Evolutionary conservation across 192 early-diverging fungal genomes (phyloP).

Genomic region (Endogone sp.): DNA sequence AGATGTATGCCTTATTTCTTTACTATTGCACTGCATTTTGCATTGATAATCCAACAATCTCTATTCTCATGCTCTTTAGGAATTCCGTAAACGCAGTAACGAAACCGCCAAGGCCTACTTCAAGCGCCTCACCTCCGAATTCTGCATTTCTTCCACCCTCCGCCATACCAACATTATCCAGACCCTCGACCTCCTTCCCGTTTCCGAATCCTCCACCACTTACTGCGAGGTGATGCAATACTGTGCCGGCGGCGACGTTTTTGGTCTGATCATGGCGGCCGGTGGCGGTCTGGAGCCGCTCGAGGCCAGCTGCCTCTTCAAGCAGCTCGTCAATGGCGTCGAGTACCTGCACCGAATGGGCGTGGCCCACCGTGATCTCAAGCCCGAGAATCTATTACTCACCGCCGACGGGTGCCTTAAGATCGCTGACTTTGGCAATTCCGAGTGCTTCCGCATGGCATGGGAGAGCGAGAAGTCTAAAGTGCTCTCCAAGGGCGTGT

Average conservation of each 20-base stretch:
- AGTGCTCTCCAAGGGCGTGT: constrained; percentile 55
- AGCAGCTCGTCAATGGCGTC: constrained; percentile 74
- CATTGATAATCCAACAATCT: constrained; percentile 6
- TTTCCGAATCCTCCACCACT: constrained; percentile 54
- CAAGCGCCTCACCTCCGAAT: constrained; percentile 61
- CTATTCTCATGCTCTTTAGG: constrained; percentile 54
- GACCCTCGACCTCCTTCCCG: constrained; percentile 70
- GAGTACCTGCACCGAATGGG: constrained; percentile 76
- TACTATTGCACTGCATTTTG: constrained; percentile 10
- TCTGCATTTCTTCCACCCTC: constrained; percentile 77
- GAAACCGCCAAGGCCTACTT: constrained; percentile 50
- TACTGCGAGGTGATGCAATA: constrained; percentile 82
- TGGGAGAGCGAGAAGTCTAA: constrained; percentile 46
- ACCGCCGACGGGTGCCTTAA: constrained; percentile 63
- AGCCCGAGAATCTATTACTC: constrained; percentile 83
- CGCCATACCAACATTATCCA: constrained; percentile 75
- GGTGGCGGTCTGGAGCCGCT: constrained; percentile 42
- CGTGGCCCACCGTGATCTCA: constrained; percentile 79
- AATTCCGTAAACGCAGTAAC: constrained; percentile 72
- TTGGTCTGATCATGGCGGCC: constrained; percentile 62
- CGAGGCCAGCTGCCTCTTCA: constrained; percentile 65
- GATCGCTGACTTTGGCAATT: constrained; percentile 85
- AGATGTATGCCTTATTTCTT: constrained; percentile 4
- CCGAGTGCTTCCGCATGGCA: constrained; percentile 72
- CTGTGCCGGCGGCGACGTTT: constrained; percentile 79